Base-by-base conservation (phyloP, 495 filamentous ascomycete species). In the Apodospora peruviana region DNA sequence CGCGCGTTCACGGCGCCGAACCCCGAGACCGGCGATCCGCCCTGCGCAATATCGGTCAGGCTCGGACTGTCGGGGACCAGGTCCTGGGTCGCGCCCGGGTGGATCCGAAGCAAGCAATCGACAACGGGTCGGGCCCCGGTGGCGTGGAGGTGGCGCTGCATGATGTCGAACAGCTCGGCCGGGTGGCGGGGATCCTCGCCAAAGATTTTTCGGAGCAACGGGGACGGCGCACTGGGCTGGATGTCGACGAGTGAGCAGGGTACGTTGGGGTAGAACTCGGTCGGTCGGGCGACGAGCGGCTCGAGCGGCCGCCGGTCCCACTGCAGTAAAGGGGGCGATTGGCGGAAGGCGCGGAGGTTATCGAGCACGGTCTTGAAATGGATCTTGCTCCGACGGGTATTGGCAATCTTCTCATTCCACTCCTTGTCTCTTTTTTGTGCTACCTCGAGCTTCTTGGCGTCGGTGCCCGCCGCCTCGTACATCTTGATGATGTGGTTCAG, bases 281-380 rank as follows among this genome's bases (percentile, higher is more conserved):
- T 60, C 0, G 58, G 23, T 10, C 72, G 41, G 19, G 77, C 71
- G 7, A 58, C 48, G 37, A 79, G 75, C 19, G 76, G 65, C 55
- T 83, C 79, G 27, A 58, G 27, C 7, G 64, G 67, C 21, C 86
- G 81, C 4, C 75, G 78, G 57, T 90, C 85, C 80, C 80, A 88
- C 42, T 66, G 48, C 2, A 89, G 65, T 4, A 75, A 32, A 0
- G 75, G 74, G 3, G 79, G 70, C 8, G 66, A 50, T 40, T 71
- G 69, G 8, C 51, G 51, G 16, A 72, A 67, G 16, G 66, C 46
- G 41, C 73, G 61, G 25, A 69, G 56, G 47, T 79, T 79, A 55
- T 82, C 78, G 38, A 66, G 69, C 35, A 59, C 51, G 12, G 65
- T 59, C 3, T 59, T 12, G 43, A 58, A 62, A 35, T 69, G 43